Conservation (phyloP, 2,329 filamentous ascomycete genomes). For the Metarhizium anisopliae region DNA sequence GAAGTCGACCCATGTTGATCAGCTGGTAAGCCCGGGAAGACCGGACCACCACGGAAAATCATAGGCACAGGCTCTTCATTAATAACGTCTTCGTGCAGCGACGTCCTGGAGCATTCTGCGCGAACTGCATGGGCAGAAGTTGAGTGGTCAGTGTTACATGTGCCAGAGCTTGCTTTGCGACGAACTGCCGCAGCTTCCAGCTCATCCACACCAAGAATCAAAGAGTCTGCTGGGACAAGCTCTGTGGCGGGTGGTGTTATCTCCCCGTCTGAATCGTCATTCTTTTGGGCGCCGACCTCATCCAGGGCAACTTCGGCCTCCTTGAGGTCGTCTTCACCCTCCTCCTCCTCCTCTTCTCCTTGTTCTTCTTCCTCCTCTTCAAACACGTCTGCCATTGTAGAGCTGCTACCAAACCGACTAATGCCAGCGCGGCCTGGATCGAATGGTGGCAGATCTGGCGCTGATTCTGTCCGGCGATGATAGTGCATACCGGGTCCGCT, state of each 20-base stretch:
- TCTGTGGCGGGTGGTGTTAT: conserved; percentile 21
- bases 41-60: conserved; percentile 29
- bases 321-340: conserved; percentile 15
- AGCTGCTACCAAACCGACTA: conserved; percentile 54
- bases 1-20: conserved; percentile 32
- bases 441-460: conserved; percentile 70
- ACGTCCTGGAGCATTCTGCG: conserved; percentile 39
- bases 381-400: conserved; percentile 78
- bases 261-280: conserved; percentile 37
- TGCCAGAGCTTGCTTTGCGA: conserved; percentile 36
- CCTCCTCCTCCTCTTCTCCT: conserved; percentile 37
- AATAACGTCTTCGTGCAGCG: conserved; percentile 43
- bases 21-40: conserved; percentile 20
- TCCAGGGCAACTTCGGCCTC: not conserved
- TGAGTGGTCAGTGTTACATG: conserved; percentile 29
- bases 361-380: conserved; percentile 70
- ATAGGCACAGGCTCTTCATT: conserved; percentile 34
- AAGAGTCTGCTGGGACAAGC: not conserved
- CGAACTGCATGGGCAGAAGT: conserved; percentile 24
- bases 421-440: conserved; percentile 51
- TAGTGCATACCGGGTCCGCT: conserved; percentile 63
- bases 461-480: conserved; percentile 70
- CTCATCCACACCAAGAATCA: not conserved
- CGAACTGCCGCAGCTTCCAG: conserved; percentile 12
- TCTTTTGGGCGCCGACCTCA: conserved; percentile 2